phyloP scores from a whole-genome alignment of 805 yeast genomes.

The Ogataea corticis region DNA sequence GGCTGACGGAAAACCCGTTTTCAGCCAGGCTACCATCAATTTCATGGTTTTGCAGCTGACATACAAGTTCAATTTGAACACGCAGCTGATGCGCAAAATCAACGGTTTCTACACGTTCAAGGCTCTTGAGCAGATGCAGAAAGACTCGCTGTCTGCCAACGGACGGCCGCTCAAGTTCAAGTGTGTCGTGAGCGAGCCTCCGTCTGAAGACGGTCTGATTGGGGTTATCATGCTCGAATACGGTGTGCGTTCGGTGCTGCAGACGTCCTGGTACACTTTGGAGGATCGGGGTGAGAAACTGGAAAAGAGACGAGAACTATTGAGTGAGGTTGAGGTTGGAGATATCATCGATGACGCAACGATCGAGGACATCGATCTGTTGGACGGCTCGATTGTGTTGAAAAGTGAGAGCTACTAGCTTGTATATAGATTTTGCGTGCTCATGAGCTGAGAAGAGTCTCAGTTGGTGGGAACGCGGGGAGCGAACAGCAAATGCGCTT shows the following conservation, averaged over 20 bases:
- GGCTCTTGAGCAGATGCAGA: conserved; percentile 27
- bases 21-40: conserved; percentile 36
- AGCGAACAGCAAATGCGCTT: too few species aligned
- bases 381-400: conserved; percentile 43
- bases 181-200: conserved; percentile 44
- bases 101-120: conserved; percentile 34
- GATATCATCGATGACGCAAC: conserved; percentile 41
- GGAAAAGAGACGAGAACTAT: conserved; percentile 20
- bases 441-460: too few species aligned
- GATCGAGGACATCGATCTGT: conserved; percentile 43
- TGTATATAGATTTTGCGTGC: too few species aligned
- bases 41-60: conserved; percentile 45
- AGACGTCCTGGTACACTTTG: conserved; percentile 31
- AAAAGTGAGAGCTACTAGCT: conserved; percentile 22
- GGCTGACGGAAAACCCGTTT: conserved; percentile 29
- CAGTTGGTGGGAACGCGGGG: too few species aligned
- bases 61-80: conserved; percentile 42
- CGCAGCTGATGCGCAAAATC: conserved; percentile 26
- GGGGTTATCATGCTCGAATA: conserved; percentile 32
- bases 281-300: conserved; percentile 17
- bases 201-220: conserved; percentile 38
- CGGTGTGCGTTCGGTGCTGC: conserved; percentile 32
- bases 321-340: conserved; percentile 42
- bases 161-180: conserved; percentile 37
- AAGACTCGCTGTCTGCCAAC: conserved; percentile 16